Evolutionary conservation across 306 rosid genomes (phyloP).

Genomic region (Cercis canadensis): DNA sequence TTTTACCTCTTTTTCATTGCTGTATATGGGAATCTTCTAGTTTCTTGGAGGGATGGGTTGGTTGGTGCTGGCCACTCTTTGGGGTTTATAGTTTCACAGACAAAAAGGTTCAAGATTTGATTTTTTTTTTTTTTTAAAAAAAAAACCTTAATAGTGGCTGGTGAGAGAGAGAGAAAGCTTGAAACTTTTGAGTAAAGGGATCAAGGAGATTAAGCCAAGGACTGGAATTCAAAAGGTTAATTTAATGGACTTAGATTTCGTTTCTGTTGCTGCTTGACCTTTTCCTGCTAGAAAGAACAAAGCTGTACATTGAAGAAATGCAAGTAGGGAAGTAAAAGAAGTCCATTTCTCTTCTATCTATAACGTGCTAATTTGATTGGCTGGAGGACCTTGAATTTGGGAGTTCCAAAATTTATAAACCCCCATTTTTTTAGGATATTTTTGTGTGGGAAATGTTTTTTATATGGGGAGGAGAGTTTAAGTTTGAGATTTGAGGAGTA

Average conservation of each 20-base stretch:
- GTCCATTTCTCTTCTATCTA: constrained; percentile 30
- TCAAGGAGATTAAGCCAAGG: too few relatives aligned
- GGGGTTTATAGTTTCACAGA: constrained; percentile 43
- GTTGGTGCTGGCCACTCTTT: constrained; percentile 44
- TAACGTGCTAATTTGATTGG: constrained; percentile 44
- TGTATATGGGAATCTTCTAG: constrained; percentile 63
- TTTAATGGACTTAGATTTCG: constrained; percentile 30
- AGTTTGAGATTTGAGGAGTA: constrained; percentile 45
- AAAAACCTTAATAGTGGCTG: background rate
- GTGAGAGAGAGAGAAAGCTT: background rate
- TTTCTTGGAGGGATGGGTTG: constrained; percentile 71
- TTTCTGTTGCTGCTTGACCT: constrained; percentile 14
- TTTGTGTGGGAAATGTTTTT: constrained; percentile 42
- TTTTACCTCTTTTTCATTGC: constrained; percentile 29
- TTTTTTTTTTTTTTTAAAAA: constrained; percentile 39
- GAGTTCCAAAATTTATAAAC: constrained; percentile 28
- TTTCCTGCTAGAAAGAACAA: constrained; percentile 32
- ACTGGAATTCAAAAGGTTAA: background rate
- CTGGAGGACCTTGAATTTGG: constrained; percentile 47
- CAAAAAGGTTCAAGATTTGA: constrained; percentile 33
- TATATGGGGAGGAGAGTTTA: constrained; percentile 40
- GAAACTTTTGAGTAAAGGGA: too few relatives aligned
- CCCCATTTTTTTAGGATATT: constrained; percentile 39
- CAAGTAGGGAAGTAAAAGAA: constrained; percentile 33
- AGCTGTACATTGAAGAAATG: constrained; percentile 18